Conservation (phyloP, 2,329 filamentous ascomycete species). For the Cytospora piceae region DNA sequence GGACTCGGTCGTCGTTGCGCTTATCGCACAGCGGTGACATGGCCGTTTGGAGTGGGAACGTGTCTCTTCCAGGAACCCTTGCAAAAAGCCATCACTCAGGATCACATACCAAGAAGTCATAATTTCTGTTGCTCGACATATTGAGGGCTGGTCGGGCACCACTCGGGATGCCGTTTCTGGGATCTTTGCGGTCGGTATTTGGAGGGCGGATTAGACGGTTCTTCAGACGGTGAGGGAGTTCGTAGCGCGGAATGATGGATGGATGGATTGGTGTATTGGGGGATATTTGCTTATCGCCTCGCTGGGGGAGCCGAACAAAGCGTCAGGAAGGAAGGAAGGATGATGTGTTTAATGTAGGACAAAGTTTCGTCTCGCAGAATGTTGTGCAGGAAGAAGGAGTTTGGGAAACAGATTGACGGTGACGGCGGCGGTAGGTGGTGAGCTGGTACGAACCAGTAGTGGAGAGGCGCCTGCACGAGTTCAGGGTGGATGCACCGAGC, state of each 20-base stretch:
- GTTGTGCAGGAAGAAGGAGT: slow-evolving; percentile 19
- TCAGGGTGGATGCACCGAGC: slow-evolving; percentile 19
- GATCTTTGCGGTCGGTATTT: slow-evolving; percentile 19
- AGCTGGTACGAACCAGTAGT: slow-evolving; percentile 9
- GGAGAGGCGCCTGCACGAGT: slow-evolving; percentile 19
- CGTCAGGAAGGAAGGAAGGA: not conserved
- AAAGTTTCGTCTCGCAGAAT: slow-evolving; percentile 18
- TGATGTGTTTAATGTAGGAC: slow-evolving; percentile 23
- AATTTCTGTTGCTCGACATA: slow-evolving; percentile 98
- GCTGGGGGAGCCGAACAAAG: not conserved
- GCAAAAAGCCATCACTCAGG: slow-evolving; percentile 30
- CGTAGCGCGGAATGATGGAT: slow-evolving; percentile 1
- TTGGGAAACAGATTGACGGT: slow-evolving; percentile 3
- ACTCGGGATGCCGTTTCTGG: slow-evolving; percentile 22
- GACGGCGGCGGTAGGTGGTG: slow-evolving; percentile 17
- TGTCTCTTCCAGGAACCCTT: slow-evolving; percentile 29
- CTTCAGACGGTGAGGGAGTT: slow-evolving; percentile 12
- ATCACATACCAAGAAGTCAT: slow-evolving; percentile 89
- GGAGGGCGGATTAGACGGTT: slow-evolving; percentile 9
- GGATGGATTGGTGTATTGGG: slow-evolving; percentile 1
- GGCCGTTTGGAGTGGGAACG: slow-evolving; percentile 24
- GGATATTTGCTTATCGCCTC: not conserved
- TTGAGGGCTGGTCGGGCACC: slow-evolving; percentile 38
- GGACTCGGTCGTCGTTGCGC: slow-evolving; percentile 11
- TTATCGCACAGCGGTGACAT: slow-evolving; percentile 26